phyloP scores from a whole-genome alignment of 148 eudicot genomes.

The Spergularia marina region DNA sequence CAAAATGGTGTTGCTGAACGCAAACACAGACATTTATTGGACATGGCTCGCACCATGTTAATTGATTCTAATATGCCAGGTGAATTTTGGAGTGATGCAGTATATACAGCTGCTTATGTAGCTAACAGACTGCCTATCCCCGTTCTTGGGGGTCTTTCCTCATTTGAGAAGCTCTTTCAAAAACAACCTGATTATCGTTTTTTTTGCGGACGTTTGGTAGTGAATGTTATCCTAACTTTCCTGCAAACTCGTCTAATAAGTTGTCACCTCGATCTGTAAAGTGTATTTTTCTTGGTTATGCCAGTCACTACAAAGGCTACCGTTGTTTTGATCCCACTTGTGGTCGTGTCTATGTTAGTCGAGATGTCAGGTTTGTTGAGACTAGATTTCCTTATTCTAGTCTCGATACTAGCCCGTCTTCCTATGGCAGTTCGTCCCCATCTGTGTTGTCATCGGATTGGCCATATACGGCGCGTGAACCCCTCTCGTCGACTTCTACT shows the following conservation, averaged over 20 bases:
- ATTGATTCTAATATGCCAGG: not conserved
- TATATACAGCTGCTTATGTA: not conserved
- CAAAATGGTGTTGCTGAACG: too few species aligned
- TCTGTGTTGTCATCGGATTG: too few species aligned
- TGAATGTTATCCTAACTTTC: slow-evolving; percentile 3
- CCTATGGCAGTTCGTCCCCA: too few species aligned
- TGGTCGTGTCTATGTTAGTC: slow-evolving; percentile 4
- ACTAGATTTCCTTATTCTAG: not conserved
- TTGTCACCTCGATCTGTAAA: not conserved
- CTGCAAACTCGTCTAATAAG: not conserved
- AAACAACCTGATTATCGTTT: not conserved
- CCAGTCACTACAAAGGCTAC: not conserved
- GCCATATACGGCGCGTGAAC: too few species aligned
- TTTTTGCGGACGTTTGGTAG: slow-evolving; percentile 1
- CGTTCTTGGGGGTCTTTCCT: not conserved
- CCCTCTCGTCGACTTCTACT: too few species aligned
- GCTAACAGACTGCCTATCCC: not conserved
- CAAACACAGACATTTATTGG: not conserved
- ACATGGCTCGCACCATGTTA: not conserved
- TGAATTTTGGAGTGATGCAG: slow-evolving; percentile 5
- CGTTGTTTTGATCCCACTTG: not conserved
- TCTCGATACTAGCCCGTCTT: too few species aligned
- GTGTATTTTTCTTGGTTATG: slow-evolving; percentile 10
- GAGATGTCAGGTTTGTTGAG: not conserved
- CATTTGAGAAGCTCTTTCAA: not conserved